Percentiles rank a stretch among this genome's conserved stretches.
Evolutionary conservation across 73 alveolate species (phyloP).

Genomic region (Durusdinium trenchii): DNA sequence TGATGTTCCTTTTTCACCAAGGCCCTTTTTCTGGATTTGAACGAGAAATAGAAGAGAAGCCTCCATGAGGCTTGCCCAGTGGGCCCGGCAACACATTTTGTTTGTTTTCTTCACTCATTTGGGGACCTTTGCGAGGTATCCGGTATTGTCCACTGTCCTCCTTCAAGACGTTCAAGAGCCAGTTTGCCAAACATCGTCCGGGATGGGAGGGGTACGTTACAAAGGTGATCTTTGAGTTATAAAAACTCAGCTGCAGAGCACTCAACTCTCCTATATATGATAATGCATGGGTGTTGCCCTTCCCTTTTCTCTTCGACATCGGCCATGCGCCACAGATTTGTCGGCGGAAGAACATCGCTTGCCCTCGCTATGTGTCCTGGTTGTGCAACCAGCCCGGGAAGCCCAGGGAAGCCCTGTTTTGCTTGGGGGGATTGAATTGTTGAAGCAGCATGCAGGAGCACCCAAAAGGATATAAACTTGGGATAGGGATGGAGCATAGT

Average conservation of each 20-base stretch:
- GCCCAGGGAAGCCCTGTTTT: neutral
- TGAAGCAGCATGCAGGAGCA: too few species aligned
- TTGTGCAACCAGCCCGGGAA: constrained; percentile 44
- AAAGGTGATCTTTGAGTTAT: too few species aligned
- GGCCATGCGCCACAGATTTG: constrained; percentile 42
- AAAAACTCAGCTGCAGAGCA: too few species aligned
- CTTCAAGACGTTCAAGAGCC: too few species aligned
- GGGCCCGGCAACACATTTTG: too few species aligned
- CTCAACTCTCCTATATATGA: too few species aligned
- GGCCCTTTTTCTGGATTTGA: neutral
- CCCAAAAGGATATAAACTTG: too few species aligned
- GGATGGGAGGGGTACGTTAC: too few species aligned
- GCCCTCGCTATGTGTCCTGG: constrained; percentile 79
- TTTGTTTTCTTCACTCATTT: too few species aligned
- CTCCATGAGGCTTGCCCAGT: neutral
- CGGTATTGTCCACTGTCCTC: too few species aligned
- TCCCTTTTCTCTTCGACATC: neutral
- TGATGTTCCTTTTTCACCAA: neutral
- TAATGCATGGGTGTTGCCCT: neutral
- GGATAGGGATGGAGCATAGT: neutral
- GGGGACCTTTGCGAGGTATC: too few species aligned
- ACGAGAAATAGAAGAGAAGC: neutral
- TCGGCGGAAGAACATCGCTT: constrained; percentile 89
- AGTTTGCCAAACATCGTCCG: too few species aligned
- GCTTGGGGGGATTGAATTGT: neutral